Evolutionary conservation across 139 green algal genomes (phyloP).

Genomic region (Picochlorum sp.): DNA sequence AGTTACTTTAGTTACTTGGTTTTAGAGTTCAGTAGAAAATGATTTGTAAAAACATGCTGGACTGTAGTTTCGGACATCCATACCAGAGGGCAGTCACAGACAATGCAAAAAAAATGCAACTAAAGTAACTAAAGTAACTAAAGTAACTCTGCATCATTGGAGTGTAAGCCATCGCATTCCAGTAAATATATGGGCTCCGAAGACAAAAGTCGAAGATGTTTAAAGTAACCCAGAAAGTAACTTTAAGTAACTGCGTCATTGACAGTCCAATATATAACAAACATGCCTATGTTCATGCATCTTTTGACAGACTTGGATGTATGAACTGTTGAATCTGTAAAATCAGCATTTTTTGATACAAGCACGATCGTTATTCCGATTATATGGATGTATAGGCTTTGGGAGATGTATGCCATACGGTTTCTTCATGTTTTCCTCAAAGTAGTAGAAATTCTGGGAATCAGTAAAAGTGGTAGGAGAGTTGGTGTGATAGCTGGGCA

Average conservation of each 20-base stretch:
- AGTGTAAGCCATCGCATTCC: conserved; percentile 2
- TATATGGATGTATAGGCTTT: not conserved
- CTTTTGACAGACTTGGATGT: conserved; percentile 5
- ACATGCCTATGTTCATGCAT: conserved; percentile 4
- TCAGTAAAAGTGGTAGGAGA: conserved; percentile 5
- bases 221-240: conserved; percentile 1
- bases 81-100: not conserved
- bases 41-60: not conserved
- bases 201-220: not conserved
- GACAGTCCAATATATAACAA: conserved; percentile 6
- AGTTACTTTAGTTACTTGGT: conserved; percentile 1
- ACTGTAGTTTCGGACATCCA: not conserved
- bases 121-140: conserved; percentile 2
- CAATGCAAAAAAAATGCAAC: not conserved
- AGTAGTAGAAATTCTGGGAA: conserved; percentile 1
- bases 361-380: not conserved
- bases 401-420: not conserved
- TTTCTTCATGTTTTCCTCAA: not conserved
- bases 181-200: not conserved
- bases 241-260: conserved; percentile 5
- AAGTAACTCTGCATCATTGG: conserved; percentile 6
- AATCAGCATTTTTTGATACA: conserved; percentile 3
- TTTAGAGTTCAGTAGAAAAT: conserved; percentile 2
- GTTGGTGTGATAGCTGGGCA: conserved; percentile 3
- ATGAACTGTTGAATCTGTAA: not conserved